Evolutionary conservation across 345 rosid genomes (phyloP).

Genomic region (Eucalyptus pauciflora): DNA sequence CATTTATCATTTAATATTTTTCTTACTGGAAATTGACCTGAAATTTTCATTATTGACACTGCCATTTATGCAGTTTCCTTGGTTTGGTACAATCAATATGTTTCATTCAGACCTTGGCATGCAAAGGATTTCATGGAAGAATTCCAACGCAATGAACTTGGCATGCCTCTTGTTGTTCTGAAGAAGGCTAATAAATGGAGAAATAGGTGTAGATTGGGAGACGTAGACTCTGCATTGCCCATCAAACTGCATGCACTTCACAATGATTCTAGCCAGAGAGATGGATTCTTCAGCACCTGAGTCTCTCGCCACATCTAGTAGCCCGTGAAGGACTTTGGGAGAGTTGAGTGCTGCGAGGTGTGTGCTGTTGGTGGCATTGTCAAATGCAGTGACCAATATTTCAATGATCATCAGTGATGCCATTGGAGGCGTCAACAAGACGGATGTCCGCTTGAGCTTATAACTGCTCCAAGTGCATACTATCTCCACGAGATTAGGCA

Average conservation of each 20-base stretch:
- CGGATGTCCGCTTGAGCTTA: constrained; percentile 17
- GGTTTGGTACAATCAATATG: neutral
- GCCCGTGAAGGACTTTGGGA: constrained; percentile 50
- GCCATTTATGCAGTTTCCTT: neutral
- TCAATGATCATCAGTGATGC: constrained; percentile 88
- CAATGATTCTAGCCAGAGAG: constrained; percentile 59
- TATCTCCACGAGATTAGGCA: constrained; percentile 68
- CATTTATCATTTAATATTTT: neutral
- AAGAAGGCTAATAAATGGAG: constrained; percentile 52
- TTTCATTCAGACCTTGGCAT: constrained; percentile 53
- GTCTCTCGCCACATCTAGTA: constrained; percentile 46
- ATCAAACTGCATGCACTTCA: constrained; percentile 84
- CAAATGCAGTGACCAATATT: constrained; percentile 78
- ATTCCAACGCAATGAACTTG: constrained; percentile 42
- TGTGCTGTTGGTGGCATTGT: constrained; percentile 50
- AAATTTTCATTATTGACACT: neutral
- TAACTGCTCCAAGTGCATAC: constrained; percentile 37
- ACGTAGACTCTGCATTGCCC: constrained; percentile 59
- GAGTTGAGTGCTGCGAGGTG: constrained; percentile 70
- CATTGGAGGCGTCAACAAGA: constrained; percentile 54
- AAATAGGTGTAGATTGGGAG: constrained; percentile 38
- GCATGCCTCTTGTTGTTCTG: constrained; percentile 44
- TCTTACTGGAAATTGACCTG: neutral
- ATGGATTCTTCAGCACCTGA: constrained; percentile 39
- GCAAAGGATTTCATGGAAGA: constrained; percentile 63